Evolutionary conservation across 2,329 filamentous ascomycete genomes (phyloP), one percentile per base, ranked within the genome.

Genomic region (Sporothrix schenckii): DNA sequence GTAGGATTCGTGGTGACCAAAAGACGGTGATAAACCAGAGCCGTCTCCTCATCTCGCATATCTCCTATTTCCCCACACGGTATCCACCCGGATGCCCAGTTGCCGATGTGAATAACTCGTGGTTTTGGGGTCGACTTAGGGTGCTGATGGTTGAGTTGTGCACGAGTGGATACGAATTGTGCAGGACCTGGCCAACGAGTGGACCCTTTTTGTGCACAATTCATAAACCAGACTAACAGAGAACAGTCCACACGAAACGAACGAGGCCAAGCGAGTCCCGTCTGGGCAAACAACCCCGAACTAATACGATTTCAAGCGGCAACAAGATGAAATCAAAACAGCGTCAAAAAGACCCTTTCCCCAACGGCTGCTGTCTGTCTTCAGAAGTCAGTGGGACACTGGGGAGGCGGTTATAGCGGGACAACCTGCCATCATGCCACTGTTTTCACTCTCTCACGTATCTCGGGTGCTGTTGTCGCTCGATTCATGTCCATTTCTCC

Each of bases 171-270:
- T 21, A 5, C 3, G 39, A 44, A 3, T 65, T 66, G 61, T 66
- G 44, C 61, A 61, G 34, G 11, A 50, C 21, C 4, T 19, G 44
- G 14, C 14, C 2, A 3, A 3, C 11, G 14, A 16, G 41, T 49
- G 60, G 61, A 19, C 7, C 41, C 24, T 6, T 13, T 16, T 66
- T 66, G 61, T 66, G 61, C 61, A 66, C 41, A 63, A 49, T 49
- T 49, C 34, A 34, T 63, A 6, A 41, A n/a, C 56, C 34, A 24
- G 56, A 63, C 60, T 63, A 63, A 49, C 34, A 34, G 30, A 34
- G 30, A 34, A 34, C 34, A 34, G 34, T 34, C 4, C 14, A 63
- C 60, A 30, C 49, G 49, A 63, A 19, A 63, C n/a, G 19, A 21
- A 30, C 41, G 27, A 16, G 58, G n/a, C 58, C 58, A 63, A 63